A percentile compares a stretch with the other conserved stretches of the same genome.
These are phyloP conservation scores for Calvatia gigantea DNA, from an alignment of 768 basidiomycete genomes.

Conservation along the genomic window DNA sequence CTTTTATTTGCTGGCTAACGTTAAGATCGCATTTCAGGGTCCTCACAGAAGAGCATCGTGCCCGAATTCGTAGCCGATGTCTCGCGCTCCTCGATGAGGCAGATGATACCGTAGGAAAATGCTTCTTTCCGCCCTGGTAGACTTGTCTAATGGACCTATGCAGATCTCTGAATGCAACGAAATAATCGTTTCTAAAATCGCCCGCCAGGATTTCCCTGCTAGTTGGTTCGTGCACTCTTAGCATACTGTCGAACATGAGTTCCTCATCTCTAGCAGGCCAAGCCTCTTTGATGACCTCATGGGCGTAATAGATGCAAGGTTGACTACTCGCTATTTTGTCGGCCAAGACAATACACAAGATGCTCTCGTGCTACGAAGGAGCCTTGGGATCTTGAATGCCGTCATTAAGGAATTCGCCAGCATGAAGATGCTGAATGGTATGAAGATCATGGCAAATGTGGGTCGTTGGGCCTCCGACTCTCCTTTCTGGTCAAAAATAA, in stretches of 20 bases:
- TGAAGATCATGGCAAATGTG: constrained; percentile 65
- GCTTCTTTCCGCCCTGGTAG: neutral
- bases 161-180: constrained; percentile 82
- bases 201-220: constrained; percentile 71
- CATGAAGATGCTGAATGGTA: constrained; percentile 67
- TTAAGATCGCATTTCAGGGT: constrained; percentile 40
- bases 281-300: constrained; percentile 54
- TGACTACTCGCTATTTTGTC: constrained; percentile 47
- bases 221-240: constrained; percentile 50
- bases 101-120: constrained; percentile 64
- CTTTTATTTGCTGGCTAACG: neutral
- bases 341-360: constrained; percentile 38
- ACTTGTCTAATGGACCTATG: constrained; percentile 9
- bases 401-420: constrained; percentile 68
- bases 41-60: constrained; percentile 64
- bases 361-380: constrained; percentile 52
- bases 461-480: constrained; percentile 13
- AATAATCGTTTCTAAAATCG: constrained; percentile 70
- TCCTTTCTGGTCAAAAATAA: neutral
- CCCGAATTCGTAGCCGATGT: constrained; percentile 60
- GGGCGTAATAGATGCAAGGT: constrained; percentile 46
- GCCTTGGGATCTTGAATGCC: constrained; percentile 60
- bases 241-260: neutral
- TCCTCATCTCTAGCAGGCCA: constrained; percentile 41
- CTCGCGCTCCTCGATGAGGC: constrained; percentile 69